These are phyloP conservation scores for Claviceps digitariae DNA, from an alignment of 2,329 filamentous ascomycete species.

Conservation along the genomic window DNA sequence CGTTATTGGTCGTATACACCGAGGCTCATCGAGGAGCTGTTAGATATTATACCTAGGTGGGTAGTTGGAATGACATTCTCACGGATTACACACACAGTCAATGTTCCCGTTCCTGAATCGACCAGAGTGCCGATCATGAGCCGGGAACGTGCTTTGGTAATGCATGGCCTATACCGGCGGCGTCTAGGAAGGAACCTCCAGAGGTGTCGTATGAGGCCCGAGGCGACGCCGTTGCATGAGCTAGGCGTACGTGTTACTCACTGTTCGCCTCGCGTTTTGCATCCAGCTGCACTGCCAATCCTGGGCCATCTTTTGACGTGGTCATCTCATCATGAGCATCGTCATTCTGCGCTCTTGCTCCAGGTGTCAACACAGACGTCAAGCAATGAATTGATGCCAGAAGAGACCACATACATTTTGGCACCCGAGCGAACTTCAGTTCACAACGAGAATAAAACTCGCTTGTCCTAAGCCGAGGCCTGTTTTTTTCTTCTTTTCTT, in stretches of 20 bases:
- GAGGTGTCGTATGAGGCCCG: not conserved
- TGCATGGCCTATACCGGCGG: no score
- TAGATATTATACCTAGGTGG: not conserved
- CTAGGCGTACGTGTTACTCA: not conserved
- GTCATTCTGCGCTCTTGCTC: not conserved
- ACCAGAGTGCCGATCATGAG: not conserved
- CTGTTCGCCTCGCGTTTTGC: not conserved
- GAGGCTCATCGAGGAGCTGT: not conserved
- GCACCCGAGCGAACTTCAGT: not conserved
- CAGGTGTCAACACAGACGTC: slow-evolving; percentile 5
- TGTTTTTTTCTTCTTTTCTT: not conserved
- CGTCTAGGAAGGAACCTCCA: not conserved
- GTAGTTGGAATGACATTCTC: not conserved
- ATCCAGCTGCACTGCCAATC: not conserved
- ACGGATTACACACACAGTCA: not conserved
- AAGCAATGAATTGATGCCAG: slow-evolving; percentile 3
- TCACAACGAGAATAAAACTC: not conserved
- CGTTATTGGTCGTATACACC: no score
- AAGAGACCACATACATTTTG: slow-evolving; percentile 6
- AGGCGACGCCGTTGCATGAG: not conserved
- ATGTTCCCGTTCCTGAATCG: not conserved
- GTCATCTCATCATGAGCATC: not conserved
- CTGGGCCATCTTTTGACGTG: not conserved
- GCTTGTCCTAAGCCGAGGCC: not conserved
- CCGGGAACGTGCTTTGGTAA: no score